These are phyloP conservation scores for Thelephora terrestris DNA, from an alignment of 1,284 basidiomycete species.

Conservation along the genomic window DNA sequence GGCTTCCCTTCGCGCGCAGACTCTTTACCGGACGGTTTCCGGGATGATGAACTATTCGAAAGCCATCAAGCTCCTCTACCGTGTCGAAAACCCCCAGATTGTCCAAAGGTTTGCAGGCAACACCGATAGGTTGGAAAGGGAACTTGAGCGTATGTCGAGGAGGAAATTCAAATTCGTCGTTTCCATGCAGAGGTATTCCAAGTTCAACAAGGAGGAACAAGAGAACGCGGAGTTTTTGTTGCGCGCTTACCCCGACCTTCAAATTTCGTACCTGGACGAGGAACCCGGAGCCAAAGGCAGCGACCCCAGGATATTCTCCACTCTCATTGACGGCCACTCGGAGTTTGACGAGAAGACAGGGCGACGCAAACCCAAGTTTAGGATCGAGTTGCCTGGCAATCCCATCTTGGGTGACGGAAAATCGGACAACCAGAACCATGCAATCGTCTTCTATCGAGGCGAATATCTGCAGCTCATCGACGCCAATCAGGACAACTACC, in stretches of 20 bases:
- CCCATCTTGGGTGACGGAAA: conserved; percentile 99
- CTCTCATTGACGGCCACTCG: conserved; percentile 95
- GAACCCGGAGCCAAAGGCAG: conserved; percentile 84
- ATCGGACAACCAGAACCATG: conserved; percentile 99
- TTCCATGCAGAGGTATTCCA: conserved; percentile 98
- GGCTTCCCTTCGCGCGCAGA: conserved; percentile 97
- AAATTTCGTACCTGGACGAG: conserved; percentile 98
- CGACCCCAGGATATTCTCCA: conserved; percentile 88
- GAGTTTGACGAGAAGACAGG: conserved; percentile 87
- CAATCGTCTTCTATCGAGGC: conserved; percentile 97
- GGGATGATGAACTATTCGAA: conserved; percentile 99
- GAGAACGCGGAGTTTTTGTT: conserved; percentile 98
- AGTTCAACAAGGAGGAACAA: conserved; percentile 99
- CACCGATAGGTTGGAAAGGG: conserved; percentile 93
- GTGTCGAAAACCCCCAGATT: conserved; percentile 98
- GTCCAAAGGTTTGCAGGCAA: conserved; percentile 96
- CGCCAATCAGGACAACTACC: conserved; percentile 99
- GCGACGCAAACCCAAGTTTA: conserved; percentile 94
- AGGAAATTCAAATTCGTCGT: conserved; percentile 99
- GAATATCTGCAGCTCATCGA: conserved; percentile 99
- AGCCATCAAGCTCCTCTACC: conserved; percentile 98
- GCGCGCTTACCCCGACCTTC: conserved; percentile 95
- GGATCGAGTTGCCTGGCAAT: conserved; percentile 95
- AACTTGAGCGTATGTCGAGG: conserved; percentile 94
- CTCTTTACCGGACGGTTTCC: conserved; percentile 99